phyloP scores from a whole-genome alignment of 768 basidiomycete genomes.

The Hypsizygus marmoreus region DNA sequence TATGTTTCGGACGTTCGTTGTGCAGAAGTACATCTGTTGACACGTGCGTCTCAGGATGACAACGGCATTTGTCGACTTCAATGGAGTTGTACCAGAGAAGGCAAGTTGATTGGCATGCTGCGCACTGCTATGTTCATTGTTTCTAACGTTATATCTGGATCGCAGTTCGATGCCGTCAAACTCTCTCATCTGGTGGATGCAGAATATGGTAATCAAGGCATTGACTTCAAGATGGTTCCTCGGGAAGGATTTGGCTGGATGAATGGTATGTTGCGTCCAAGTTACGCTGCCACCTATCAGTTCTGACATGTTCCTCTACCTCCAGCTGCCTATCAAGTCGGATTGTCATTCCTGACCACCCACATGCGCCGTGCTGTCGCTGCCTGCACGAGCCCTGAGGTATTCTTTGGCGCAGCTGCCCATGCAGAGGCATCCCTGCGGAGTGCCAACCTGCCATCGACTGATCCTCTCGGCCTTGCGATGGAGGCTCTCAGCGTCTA shows the following conservation, averaged over 20 bases:
- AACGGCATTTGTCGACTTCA: constrained; percentile 93
- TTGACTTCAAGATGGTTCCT: constrained; percentile 97
- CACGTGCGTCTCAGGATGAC: constrained; percentile 69
- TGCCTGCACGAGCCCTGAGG: constrained; percentile 90
- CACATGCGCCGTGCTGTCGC: constrained; percentile 96
- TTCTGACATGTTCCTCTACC: constrained; percentile 6
- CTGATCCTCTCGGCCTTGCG: constrained; percentile 63
- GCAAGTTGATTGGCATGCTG: constrained; percentile 33
- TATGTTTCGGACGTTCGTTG: constrained; percentile 28
- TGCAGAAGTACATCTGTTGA: not conserved
- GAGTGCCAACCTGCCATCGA: constrained; percentile 39
- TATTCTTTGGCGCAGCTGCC: constrained; percentile 70
- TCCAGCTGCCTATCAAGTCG: constrained; percentile 92
- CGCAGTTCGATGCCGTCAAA: constrained; percentile 91
- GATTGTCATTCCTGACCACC: constrained; percentile 88
- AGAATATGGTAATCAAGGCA: constrained; percentile 94
- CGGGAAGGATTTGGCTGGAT: constrained; percentile 99
- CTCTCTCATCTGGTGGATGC: constrained; percentile 96
- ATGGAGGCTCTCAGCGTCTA: constrained; percentile 55
- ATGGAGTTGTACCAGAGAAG: constrained; percentile 98
- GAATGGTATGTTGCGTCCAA: constrained; percentile 63
- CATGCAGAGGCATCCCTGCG: constrained; percentile 37
- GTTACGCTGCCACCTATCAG: not conserved
- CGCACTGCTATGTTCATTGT: too few relatives aligned
- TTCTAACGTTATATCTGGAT: constrained; percentile 5